Conservation (phyloP, 2,329 filamentous ascomycete genomes). For the Bisporella sp. region DNA sequence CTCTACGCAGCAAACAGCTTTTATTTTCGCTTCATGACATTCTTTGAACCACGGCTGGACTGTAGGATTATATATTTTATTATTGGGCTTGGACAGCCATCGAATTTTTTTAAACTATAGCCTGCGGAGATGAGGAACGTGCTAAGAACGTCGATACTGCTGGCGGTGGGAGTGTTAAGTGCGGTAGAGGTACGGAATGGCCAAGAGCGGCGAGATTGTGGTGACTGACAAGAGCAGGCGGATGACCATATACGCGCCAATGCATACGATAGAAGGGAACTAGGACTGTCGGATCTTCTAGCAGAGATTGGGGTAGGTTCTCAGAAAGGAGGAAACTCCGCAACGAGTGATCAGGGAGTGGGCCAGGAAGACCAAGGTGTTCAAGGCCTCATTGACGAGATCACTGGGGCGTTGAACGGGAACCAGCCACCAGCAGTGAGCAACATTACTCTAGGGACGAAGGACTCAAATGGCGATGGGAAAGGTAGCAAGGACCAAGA, state of each 20-base stretch:
- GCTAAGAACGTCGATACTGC: constrained; percentile 14
- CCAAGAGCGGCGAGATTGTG: neutral
- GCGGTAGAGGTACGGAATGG: constrained; percentile 15
- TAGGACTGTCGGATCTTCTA: constrained; percentile 16
- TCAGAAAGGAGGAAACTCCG: constrained; percentile 1
- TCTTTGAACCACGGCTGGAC: constrained; percentile 22
- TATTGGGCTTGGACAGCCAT: constrained; percentile 1
- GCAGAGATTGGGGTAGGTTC: constrained; percentile 12
- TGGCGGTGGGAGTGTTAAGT: constrained; percentile 13
- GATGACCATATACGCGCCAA: constrained; percentile 5
- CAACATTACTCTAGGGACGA: neutral
- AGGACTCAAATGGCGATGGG: neutral
- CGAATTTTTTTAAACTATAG: constrained; percentile 3
- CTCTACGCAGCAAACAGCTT: neutral
- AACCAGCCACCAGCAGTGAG: no score
- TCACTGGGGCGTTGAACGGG: no score
- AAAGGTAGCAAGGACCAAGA: no score
- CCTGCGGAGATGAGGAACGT: constrained; percentile 17
- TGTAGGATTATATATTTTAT: constrained; percentile 16
- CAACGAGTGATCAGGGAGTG: neutral
- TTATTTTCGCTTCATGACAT: constrained; percentile 2
- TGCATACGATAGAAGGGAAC: constrained; percentile 3
- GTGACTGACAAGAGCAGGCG: constrained; percentile 4
- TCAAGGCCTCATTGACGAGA: no score
- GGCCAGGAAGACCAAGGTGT: neutral